Evolutionary conservation across 2,329 filamentous ascomycete species (phyloP).

Genomic region (Fusarium pseudograminearum): DNA sequence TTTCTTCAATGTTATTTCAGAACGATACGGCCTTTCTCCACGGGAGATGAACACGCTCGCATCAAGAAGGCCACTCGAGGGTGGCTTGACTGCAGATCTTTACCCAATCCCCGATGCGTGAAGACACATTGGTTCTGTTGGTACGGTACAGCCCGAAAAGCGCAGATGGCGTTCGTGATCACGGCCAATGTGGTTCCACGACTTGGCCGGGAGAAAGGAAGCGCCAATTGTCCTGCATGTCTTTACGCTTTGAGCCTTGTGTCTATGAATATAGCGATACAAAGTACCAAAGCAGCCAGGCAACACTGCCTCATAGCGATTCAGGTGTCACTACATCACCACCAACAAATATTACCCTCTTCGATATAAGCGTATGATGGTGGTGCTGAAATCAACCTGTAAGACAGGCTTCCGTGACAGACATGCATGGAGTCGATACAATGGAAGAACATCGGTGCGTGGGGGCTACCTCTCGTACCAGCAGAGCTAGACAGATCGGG

Average conservation of each 20-base stretch:
- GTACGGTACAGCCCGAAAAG: slow-evolving; percentile 36
- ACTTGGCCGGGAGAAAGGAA: slow-evolving; percentile 17
- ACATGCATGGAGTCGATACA: neutral
- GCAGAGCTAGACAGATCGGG: slow-evolving; percentile 24
- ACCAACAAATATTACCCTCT: slow-evolving; percentile 1
- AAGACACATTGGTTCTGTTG: slow-evolving; percentile 21
- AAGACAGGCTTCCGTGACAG: slow-evolving; percentile 14
- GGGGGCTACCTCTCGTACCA: slow-evolving; percentile 24
- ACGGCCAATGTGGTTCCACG: slow-evolving; percentile 29
- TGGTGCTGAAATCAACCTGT: slow-evolving; percentile 20
- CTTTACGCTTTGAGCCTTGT: slow-evolving; percentile 5
- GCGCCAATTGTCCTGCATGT: slow-evolving; percentile 10
- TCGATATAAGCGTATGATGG: slow-evolving; percentile 21
- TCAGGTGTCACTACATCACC: neutral
- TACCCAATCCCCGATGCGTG: slow-evolving; percentile 20
- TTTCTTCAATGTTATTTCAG: slow-evolving; percentile 2
- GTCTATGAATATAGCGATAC: neutral
- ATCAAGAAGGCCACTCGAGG: slow-evolving; percentile 24
- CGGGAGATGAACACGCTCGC: slow-evolving; percentile 35
- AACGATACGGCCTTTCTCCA: neutral
- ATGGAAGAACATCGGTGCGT: slow-evolving; percentile 23
- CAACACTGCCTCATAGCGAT: neutral
- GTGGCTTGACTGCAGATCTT: slow-evolving; percentile 33
- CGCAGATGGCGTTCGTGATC: slow-evolving; percentile 35
- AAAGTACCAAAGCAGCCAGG: neutral